Percentiles rank a stretch among this genome's conserved stretches.
Evolutionary conservation across 495 filamentous ascomycete genomes (phyloP).

Genomic region (Wilcoxina mikolae): DNA sequence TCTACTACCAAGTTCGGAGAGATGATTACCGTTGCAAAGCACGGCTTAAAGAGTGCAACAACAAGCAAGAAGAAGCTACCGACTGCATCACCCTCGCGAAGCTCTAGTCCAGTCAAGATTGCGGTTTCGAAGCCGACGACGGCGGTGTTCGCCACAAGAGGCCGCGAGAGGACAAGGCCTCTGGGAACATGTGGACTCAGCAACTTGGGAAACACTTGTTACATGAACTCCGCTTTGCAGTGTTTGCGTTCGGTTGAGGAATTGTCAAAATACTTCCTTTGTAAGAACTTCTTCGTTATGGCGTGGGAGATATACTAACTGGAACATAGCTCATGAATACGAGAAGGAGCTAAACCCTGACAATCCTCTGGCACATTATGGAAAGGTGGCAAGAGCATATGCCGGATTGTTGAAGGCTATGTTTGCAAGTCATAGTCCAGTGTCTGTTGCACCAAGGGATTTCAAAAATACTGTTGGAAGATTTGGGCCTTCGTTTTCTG

Average conservation of each 20-base stretch:
- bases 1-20: conserved; percentile 14
- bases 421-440: conserved; percentile 45
- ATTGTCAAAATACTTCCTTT: conserved; percentile 75
- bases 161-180: conserved; percentile 43
- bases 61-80: conserved; percentile 13
- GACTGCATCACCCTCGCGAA: conserved; percentile 23
- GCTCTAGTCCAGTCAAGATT: conserved; percentile 18
- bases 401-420: conserved; percentile 56
- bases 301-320: conserved; percentile 23
- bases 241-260: conserved; percentile 86
- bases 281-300: conserved; percentile 32
- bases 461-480: conserved; percentile 72
- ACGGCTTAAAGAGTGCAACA: conserved; percentile 19
- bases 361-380: conserved; percentile 72
- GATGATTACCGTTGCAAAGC: conserved; percentile 30
- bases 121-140: not conserved
- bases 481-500: conserved; percentile 71
- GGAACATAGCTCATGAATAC: conserved; percentile 43
- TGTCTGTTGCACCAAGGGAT: conserved; percentile 52
- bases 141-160: conserved; percentile 48
- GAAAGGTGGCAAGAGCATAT: conserved; percentile 70
- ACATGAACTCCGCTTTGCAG: conserved; percentile 95
- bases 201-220: conserved; percentile 94
- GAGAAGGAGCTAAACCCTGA: conserved; percentile 63
- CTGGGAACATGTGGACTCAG: conserved; percentile 64